Base-by-base conservation (phyloP, 371 early-diverging fungal genomes). In the Batkoa obscura region DNA sequence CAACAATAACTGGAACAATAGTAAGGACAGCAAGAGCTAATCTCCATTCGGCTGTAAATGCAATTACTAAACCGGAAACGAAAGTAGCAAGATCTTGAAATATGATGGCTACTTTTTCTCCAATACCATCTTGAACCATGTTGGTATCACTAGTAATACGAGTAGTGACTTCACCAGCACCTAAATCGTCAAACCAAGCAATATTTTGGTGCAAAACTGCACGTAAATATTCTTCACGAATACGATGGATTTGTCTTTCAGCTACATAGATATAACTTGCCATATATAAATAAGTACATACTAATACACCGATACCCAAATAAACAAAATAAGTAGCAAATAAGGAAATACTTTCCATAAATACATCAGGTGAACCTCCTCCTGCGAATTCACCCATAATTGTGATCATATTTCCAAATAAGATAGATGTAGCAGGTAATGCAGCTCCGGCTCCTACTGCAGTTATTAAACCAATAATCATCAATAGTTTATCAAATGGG, bases 131-230 rank as follows among this genome's bases (percentile, higher is more conserved):
- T 64, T 86, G 85, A 47, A 88, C 73, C 50, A 85, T 59, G 50
- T 89, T 72, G 43, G 81, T 76, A 69, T 90, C 81, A 62, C 79
- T 72, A 15, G 83, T 78, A n/a, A 88, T 73, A 54, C 86, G 75
- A 81, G 68, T 80, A 8, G 81, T 83, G 34, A 86, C 72, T 45
- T 81, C 81, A 36, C 84, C 79, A 64, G 76, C 64, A 64, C 77
- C 75, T 56, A 77, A 72, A 35, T 70, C 74, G 59, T 95, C 96
- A 63, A 88, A 91, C 84, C 85, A 96, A 32, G 77, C 81, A 58
- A 90, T 76, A 30, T 96, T 88, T 64, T 95, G 94, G 34, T 86
- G 79, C 39, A 98, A 69, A 43, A 90, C 72, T 36, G 81, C 81
- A 38, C 82, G 83, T 60, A 67, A 82, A 8, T 73, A 61, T 47